phyloP scores from a whole-genome alignment of 164 flowering plant genomes.

The Umbellularia californica region DNA sequence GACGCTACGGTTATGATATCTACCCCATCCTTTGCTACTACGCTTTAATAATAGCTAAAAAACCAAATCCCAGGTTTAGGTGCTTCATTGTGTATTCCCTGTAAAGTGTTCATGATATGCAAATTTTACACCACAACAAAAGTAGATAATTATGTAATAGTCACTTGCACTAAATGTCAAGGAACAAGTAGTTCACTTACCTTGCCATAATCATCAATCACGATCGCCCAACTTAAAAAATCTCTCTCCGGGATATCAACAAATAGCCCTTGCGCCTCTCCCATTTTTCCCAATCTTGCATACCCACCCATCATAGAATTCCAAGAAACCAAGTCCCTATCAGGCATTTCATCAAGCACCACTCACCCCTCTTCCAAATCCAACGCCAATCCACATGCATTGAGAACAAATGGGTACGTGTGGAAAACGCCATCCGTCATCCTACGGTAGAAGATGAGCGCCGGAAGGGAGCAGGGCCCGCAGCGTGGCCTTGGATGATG shows the following conservation, averaged over 20 bases:
- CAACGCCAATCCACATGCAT: conserved; percentile 14
- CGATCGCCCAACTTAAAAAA: conserved; percentile 36
- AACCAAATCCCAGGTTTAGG: conserved; percentile 18
- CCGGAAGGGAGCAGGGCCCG: conserved; percentile 18
- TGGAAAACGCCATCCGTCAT: conserved; percentile 19
- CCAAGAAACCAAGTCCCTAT: conserved; percentile 35
- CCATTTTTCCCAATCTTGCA: conserved; percentile 28
- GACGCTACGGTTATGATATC: no score
- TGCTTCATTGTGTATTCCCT: no score
- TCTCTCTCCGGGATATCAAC: conserved; percentile 26
- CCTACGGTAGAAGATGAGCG: conserved; percentile 16
- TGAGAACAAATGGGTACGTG: conserved; percentile 37
- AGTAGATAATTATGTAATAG: no score
- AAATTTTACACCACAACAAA: no score
- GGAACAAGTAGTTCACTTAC: conserved; percentile 2
- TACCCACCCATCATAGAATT: conserved; percentile 37
- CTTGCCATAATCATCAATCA: conserved; percentile 34
- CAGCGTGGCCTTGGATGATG: conserved; percentile 26
- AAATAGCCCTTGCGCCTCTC: conserved; percentile 26
- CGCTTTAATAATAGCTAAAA: neutral
- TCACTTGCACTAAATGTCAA: neutral
- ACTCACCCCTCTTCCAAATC: conserved; percentile 35
- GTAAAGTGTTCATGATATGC: no score
- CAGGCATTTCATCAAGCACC: conserved; percentile 27
- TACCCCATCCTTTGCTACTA: no score